Base-by-base conservation (phyloP, 768 basidiomycete genomes). In the Paxillus rubicundulus region DNA sequence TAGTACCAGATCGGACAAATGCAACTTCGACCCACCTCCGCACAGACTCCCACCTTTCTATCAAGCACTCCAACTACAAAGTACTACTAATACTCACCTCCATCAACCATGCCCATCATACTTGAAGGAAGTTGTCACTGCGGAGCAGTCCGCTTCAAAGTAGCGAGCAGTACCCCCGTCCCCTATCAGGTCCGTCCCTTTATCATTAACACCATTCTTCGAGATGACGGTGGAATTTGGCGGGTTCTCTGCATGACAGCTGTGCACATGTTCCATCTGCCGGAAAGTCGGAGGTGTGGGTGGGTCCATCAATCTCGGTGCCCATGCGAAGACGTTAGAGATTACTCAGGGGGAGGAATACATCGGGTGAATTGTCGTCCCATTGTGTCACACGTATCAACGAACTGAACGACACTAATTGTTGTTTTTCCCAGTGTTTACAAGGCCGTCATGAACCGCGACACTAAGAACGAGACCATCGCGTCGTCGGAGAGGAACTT, bases 241-340 rank as follows among this genome's bases (percentile, higher is more conserved):
- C 1, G 5, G 13, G 33, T 14, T 6, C 17, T 9, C 9, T 3
- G 4, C 17, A 27, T 8, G 1, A 12, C 53, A 84, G 80, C 63
- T 86, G 30, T 87, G 85, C 58, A 47, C 81, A 5, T 87, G 85
- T 62, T 85, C 83, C 32, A 85, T 87, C 55, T 87, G 85, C 61
- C 80, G 85, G 52, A 87, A 87, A 64, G 82, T 85, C 9, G 84
- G 84, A 36, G 85, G 85, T 13, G 70, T 70, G 0, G 82, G 84
- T 12, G 85, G 85, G 0, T 81, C 83, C 2, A 76, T 86, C 63
- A 86, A 86, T 55, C 77, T 87, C n/a, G 80, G 82, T 20, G 85
- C 77, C 1, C 68, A 78, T 42, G 71, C 71, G 13, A 63, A 80
- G 1, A 81, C 81, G 0, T 67, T 87, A 44, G 67, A 77, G 37